Base-by-base conservation (phyloP, 495 filamentous ascomycete genomes). In the Aspergillus carlsbadensis region DNA sequence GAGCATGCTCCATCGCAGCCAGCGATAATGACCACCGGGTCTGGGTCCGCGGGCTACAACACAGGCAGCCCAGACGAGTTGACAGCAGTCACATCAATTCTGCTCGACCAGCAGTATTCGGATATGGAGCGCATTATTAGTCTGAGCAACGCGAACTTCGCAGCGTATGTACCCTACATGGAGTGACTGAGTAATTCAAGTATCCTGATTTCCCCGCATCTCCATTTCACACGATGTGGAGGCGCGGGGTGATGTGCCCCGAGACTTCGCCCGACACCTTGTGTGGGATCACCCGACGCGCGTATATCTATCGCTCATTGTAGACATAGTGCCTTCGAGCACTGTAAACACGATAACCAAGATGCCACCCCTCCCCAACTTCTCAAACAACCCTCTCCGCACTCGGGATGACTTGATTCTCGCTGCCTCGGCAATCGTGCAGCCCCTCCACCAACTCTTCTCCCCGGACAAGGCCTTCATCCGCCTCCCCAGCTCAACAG, bases 91-190 rank as follows among this genome's bases (percentile, higher is more conserved):
- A 51, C 47, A 7, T 51, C 47, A 15, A 51, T 51, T 14, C 34
- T 51, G 18, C 34, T 51, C 31, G 47, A 51, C 20, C 47, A 51
- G 20, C 47, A 51, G 35, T 51, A 51, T 20, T 51, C 47, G 33
- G 47, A 51, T 6, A 51, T 51, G 47, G 47, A 51, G 11, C 47
- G 47, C 4, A 51, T 51, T 20, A 51, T 51, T 39, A 51, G 47
- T 13, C n/a, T 51, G 33, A 51, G 37, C 37, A 51, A 51, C 22
- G 47, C 47, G 8, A 37, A 39, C 24, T 51, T 51, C 22, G 35
- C 47, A 17, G n/a, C 47, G 3, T 33, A 39, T 51, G 34, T 39
- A 11, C 14, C 33, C 1, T 51, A 51, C 22, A 20, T 37, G n/a
- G n/a, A n/a, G n/a, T n/a, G 26, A 47, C 26, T 29, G 26, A 29